Evolutionary conservation across 2,329 filamentous ascomycete genomes (phyloP), one percentile per base, ranked within the genome.

Genomic region (Scedosporium apiospermum): DNA sequence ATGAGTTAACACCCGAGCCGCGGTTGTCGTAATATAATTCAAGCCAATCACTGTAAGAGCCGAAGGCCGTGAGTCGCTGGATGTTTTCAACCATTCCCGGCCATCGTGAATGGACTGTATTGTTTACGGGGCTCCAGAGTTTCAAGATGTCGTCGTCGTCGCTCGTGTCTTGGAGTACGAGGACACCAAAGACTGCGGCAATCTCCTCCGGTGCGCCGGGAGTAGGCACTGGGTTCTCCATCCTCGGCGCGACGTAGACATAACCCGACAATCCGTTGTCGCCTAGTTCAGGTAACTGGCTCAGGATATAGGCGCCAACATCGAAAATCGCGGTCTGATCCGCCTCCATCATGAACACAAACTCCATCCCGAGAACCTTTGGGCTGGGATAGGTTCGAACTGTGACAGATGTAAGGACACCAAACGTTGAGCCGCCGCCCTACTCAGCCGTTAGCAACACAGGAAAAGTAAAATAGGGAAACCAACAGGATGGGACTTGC

Each of bases 391-490:
- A 74, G 1, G 79, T 78, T 64, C 77, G 77, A 21, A 79, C 71
- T 0, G 82, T 84, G 63, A 83, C 73, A 3, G 79, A 81, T 34
- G 76, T 76, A 21, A 84, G 76, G 4, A 85, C 74, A 2, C 79
- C 82, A 66, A 82, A 86, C 1, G 79, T 83, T 12, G 77, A 78
- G 5, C 78, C 80, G 6, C 80, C 80, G 7, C 80, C 80, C 74
- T 77, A 26, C 4, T 26, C 53, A 9, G 6, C 14, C 30, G 23
- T 10, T 7, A 41, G 30, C 14, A n/a, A 41, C 30, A 34, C 7
- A 34, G 30, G 30, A 59, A 59, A 49, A n/a, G 18, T 5, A 27
- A 3, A 23, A 18, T 41, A 34, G 49, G n/a, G 30, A 34, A 26
- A 53, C 16, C 26, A 4, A 41, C 3, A 16, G 44, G 44, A 49